Base-by-base conservation (phyloP, 768 basidiomycete species). In the Chiua virens region DNA sequence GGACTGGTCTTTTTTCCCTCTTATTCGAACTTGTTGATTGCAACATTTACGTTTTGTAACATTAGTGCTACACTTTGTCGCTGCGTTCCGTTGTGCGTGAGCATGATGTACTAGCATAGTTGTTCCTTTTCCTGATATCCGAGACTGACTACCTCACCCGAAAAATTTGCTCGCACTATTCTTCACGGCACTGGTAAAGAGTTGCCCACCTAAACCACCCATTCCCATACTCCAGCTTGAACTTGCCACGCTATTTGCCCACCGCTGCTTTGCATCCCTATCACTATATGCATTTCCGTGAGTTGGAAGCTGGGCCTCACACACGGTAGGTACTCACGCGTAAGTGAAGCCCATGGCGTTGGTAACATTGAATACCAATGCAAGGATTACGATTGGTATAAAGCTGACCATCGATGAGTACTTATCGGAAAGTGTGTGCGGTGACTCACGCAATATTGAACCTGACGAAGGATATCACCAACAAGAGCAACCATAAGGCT, bases 321-420 rank as follows among this genome's bases (percentile, higher is more conserved):
- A 42, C 7, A 32, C 14, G 49, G 58, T 52, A 28, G 18, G 49
- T 20, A 76, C 86, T 63, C 68, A 91, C 91, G 89, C 91, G 64
- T 92, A 98, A 43, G 94, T 97, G 74, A 98, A 98, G 11, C 96
- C 96, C 46, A 98, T 76, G n/a, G 87, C 90, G 58, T 98, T 98
- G 9, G 92, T 93, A 45, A 93, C 64, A 68, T 99, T 98, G 81
- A 99, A 98, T 34, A 98, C 89, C 42, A 98, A 77, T 1, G 97
- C 97, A 32, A 99, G 84, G 36, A 86, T 69, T 47, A 98, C 94
- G 58, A 98, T 98, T 8, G 97, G 97, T 54, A 98, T 76, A 71
- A 95, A 98, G 9, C 94, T 97, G 63, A 37, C 39, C 35, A 50
- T 36, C 17, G 45, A 42, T 62, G 46, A 55, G 54, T 45, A 14